Evolutionary conservation across 2,329 filamentous ascomycete genomes (phyloP).

Genomic region (Trichophyton simii): DNA sequence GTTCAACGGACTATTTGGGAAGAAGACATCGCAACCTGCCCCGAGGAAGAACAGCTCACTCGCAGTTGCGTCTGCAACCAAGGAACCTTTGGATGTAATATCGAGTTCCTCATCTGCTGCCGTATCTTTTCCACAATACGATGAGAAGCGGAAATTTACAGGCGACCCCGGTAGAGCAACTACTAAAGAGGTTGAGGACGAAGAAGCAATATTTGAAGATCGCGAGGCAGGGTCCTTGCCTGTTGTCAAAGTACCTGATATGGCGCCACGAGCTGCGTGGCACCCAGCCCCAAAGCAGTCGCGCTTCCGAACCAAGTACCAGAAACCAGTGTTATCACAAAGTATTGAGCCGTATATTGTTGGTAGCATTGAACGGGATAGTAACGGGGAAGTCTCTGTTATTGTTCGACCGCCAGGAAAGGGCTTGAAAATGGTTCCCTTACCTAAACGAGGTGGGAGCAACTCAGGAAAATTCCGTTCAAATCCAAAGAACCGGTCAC

Average conservation of each 20-base stretch:
- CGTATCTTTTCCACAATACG: conserved; percentile 51
- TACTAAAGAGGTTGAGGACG: conserved; percentile 60
- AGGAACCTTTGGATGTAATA: conserved; percentile 51
- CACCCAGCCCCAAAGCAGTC: conserved; percentile 38
- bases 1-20: conserved; percentile 68
- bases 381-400: conserved; percentile 26
- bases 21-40: conserved; percentile 36
- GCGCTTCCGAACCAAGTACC: conserved; percentile 33
- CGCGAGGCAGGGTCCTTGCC: conserved; percentile 70
- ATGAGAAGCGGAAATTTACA: conserved; percentile 25
- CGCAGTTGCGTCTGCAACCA: conserved; percentile 55
- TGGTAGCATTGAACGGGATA: conserved; percentile 26
- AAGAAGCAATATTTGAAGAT: conserved; percentile 70
- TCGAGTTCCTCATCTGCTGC: conserved; percentile 45
- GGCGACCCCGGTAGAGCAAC: conserved; percentile 36
- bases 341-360: conserved; percentile 36
- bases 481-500: conserved; percentile 20
- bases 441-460: conserved; percentile 24
- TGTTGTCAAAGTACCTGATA: conserved; percentile 53
- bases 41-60: conserved; percentile 42
- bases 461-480: conserved; percentile 19
- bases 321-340: conserved; percentile 43
- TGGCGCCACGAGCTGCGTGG: conserved; percentile 52
- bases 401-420: conserved; percentile 38
- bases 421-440: conserved; percentile 30